Percentiles rank a stretch among this genome's conserved stretches.
phyloP scores from a whole-genome alignment of 2,329 filamentous ascomycete genomes.

The Trichoderma lentiforme region DNA sequence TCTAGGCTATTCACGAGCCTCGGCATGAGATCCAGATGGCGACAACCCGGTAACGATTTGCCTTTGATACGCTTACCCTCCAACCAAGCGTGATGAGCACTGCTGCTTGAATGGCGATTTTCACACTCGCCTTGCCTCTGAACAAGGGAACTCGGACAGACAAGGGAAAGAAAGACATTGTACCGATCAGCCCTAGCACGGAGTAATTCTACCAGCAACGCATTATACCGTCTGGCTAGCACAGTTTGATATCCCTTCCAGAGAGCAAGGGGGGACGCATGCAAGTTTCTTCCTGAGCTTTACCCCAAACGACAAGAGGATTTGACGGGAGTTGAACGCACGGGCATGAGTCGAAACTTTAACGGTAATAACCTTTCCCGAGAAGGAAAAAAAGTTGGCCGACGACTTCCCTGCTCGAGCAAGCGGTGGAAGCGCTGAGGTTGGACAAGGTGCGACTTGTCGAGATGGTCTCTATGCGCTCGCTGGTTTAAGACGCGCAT shows the following conservation, averaged over 20 bases:
- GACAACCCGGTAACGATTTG: background rate
- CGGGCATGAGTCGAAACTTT: constrained; percentile 4
- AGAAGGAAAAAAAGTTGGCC: background rate
- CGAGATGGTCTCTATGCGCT: background rate
- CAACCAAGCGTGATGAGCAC: background rate
- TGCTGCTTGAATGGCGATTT: background rate
- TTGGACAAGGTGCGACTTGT: background rate
- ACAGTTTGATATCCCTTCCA: background rate
- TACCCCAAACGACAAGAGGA: background rate
- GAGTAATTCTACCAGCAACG: background rate
- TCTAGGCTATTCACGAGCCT: too few species aligned
- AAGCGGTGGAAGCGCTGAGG: background rate
- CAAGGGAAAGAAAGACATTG: background rate
- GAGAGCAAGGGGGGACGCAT: background rate
- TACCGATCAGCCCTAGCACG: background rate
- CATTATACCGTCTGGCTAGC: background rate
- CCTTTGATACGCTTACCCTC: background rate
- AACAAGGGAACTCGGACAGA: background rate
- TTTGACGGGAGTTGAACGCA: background rate
- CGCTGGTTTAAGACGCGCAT: background rate
- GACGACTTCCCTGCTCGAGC: background rate
- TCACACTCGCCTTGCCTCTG: background rate
- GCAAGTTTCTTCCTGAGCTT: background rate
- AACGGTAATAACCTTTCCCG: background rate
- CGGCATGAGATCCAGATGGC: background rate